Base-by-base conservation (phyloP, 78 protist species). In the Blattamonas nauphoetae region DNA sequence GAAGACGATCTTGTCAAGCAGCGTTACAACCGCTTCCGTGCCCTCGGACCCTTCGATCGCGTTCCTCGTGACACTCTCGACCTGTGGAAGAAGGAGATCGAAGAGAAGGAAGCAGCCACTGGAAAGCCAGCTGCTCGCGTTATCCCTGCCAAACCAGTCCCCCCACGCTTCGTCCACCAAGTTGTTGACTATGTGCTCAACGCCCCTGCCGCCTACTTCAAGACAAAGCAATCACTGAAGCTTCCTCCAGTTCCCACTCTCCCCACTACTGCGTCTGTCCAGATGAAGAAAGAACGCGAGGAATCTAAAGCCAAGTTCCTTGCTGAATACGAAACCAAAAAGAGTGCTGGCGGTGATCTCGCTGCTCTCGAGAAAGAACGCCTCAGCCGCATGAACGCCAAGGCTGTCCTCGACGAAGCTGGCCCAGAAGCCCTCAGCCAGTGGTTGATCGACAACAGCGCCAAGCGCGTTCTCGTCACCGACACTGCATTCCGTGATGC, bases 401-500 rank as follows among this genome's bases (percentile, higher is more conserved):
- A 84, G 86, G n/a, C 45, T 11, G 32, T 84, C 38, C 86, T 84
- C 43, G 86, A 84, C 34, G 63, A 0, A 32, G 33, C 29, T 6
- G 86, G 86, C 3, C 86, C 86, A 42, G 86, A 45, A 21, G 86
- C 45, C 11, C 41, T 41, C 2, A 1, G 35, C 34, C 4, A 84
- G 86, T 84, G 86, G 86, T 11, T 84, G 33, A 11, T 82, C 21
- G 85, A 41, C 45, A 3, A 4, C 42, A 29, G 44, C 63, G 81
- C 41, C 77, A 0, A 0, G 42, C 81, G 88, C 34, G 80, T 88
- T 3, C 89, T 92, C 43, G 0, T 93, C 88, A 93, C 92, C 29
- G 95, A 94, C 92, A 95, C 97, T 41, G 93, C 96, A 63, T 35
- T 85, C 93, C 88, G 97, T 3, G 97, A 95, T 78, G 97, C 97